phyloP scores from a whole-genome alignment of 2,329 filamentous ascomycete genomes.

The Xylariaceae sp. region DNA sequence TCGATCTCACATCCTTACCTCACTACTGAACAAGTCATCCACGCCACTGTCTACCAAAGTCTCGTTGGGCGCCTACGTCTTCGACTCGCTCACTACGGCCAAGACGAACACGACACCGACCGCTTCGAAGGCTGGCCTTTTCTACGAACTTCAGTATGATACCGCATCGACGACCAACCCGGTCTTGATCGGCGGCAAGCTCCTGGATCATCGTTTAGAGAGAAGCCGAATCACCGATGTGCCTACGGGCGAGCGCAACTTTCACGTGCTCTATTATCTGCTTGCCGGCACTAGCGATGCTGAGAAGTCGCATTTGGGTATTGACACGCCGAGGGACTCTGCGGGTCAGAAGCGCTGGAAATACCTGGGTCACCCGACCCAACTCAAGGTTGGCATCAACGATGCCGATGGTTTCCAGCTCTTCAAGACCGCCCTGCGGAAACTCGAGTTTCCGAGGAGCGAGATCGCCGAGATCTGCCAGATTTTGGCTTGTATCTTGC shows the following conservation, averaged over 20 bases:
- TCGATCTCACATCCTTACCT: conserved; percentile 77
- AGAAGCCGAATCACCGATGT: conserved; percentile 85
- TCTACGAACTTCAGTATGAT: conserved; percentile 95
- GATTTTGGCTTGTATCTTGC: conserved; percentile 85
- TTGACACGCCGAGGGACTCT: conserved; percentile 37
- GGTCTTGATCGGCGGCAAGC: conserved; percentile 84
- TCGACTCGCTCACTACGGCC: conserved; percentile 92
- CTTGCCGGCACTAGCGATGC: conserved; percentile 83
- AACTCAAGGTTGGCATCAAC: conserved; percentile 95
- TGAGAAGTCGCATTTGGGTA: conserved; percentile 77
- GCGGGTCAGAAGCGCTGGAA: conserved; percentile 75
- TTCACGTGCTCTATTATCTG: conserved; percentile 93
- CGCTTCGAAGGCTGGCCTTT: conserved; percentile 90
- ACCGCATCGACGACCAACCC: conserved; percentile 78
- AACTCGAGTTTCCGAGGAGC: conserved; percentile 84
- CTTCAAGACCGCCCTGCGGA: conserved; percentile 91
- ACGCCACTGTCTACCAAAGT: conserved; percentile 91
- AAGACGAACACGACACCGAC: conserved; percentile 94
- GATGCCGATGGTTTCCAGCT: conserved; percentile 93
- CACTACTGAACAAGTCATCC: conserved; percentile 80
- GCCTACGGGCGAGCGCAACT: conserved; percentile 92
- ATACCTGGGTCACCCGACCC: conserved; percentile 91
- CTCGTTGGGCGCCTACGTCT: conserved; percentile 88
- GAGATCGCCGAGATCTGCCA: conserved; percentile 98
- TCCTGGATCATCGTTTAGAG: conserved; percentile 89